phyloP scores from a whole-genome alignment of 2,329 filamentous ascomycete genomes.

The Reticulascus tulasneorum region DNA sequence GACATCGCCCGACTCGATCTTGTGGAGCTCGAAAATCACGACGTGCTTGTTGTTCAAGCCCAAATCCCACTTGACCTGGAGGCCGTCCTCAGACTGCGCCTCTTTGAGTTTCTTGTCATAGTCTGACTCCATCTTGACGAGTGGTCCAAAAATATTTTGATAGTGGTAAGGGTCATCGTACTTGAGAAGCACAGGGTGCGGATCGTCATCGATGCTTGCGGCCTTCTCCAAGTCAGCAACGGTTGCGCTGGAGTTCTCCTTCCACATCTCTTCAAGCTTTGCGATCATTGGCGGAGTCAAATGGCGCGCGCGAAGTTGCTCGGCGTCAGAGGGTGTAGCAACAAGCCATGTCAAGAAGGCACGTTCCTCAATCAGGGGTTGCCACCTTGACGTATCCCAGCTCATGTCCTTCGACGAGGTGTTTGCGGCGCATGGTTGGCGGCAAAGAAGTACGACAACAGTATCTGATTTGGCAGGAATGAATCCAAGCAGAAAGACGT shows the following conservation, averaged over 20 bases:
- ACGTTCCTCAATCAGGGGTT: conserved; percentile 93
- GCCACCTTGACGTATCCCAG: conserved; percentile 98
- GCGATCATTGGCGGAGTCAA: conserved; percentile 92
- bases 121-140: conserved; percentile 98
- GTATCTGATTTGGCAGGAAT: conserved; percentile 98
- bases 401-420: conserved; percentile 99
- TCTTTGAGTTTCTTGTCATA: conserved; percentile 99
- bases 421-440: conserved; percentile 91
- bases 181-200: conserved; percentile 82
- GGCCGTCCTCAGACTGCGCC: conserved; percentile 92
- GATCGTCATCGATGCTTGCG: conserved; percentile 89
- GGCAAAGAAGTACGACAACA: conserved; percentile 92
- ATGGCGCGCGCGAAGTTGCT: conserved; percentile 92
- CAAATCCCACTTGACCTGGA: conserved; percentile 90
- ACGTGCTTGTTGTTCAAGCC: conserved; percentile 97
- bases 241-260: conserved; percentile 85
- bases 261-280: conserved; percentile 97
- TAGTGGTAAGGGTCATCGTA: conserved; percentile 99
- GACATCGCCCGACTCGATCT: conserved; percentile 95
- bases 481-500: conserved; percentile 94
- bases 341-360: conserved; percentile 95
- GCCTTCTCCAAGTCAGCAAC: conserved; percentile 89
- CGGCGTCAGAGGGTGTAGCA: conserved; percentile 80
- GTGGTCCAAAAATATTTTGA: conserved; percentile 94
- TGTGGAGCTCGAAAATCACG: conserved; percentile 91